A percentile compares a stretch with the other conserved stretches of the same genome.
Conservation (phyloP, 2,329 filamentous ascomycete genomes). For the Dothistroma pini region DNA sequence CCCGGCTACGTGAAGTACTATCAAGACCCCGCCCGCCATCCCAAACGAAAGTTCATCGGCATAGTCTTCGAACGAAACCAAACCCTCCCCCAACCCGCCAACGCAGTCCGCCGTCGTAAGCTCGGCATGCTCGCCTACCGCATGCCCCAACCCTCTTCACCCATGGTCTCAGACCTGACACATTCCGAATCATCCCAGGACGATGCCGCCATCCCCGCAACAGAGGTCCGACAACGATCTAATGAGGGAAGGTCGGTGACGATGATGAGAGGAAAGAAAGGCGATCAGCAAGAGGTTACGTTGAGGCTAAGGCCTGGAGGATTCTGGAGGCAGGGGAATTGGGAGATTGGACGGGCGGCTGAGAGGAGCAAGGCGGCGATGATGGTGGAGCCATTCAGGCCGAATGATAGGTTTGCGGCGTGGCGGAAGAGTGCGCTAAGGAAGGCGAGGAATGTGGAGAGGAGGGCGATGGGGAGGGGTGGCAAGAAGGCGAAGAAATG, state of each 20-base stretch:
- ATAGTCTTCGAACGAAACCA: constrained; percentile 82
- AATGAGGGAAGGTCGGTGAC: constrained; percentile 19
- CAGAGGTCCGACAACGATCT: constrained; percentile 20
- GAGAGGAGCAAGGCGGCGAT: constrained; percentile 54
- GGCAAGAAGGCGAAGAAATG: constrained; percentile 27
- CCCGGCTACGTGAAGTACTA: constrained; percentile 97
- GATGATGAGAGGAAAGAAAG: constrained; percentile 31
- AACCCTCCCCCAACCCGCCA: constrained; percentile 69
- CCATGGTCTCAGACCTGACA: constrained; percentile 16
- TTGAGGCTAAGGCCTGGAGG: constrained; percentile 54
- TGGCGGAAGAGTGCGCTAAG: constrained; percentile 59
- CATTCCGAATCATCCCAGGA: constrained; percentile 13
- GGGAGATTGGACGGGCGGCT: constrained; percentile 62
- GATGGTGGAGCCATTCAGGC: constrained; percentile 53
- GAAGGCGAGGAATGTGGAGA: constrained; percentile 50
- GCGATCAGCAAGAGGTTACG: constrained; percentile 34
- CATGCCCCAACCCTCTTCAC: constrained; percentile 24
- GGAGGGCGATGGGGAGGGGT: constrained; percentile 51
- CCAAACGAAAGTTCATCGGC: constrained; percentile 90
- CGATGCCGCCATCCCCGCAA: constrained; percentile 20
- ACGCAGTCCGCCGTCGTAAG: constrained; percentile 69
- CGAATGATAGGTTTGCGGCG: constrained; percentile 59
- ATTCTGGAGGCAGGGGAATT: constrained; percentile 62
- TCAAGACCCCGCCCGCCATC: constrained; percentile 76
- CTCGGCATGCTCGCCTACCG: constrained; percentile 66